Percentiles rank a stretch among this genome's conserved stretches.
Conservation (phyloP, 345 rosid species). For the Ceriops tagal region DNA sequence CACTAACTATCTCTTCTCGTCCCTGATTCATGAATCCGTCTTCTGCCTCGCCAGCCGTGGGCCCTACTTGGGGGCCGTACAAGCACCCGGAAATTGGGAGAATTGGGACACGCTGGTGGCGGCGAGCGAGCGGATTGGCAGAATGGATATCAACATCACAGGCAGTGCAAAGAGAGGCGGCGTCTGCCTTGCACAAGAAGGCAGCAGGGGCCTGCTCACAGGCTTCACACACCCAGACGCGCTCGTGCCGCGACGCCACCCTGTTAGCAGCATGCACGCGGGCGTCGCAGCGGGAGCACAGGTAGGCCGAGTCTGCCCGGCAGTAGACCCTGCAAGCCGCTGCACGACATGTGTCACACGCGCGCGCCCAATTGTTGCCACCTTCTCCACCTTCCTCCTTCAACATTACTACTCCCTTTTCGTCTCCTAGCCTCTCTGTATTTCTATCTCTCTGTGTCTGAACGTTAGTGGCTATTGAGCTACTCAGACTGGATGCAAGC, state of each 20-base stretch:
- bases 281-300: constrained; percentile 63
- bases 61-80: constrained; percentile 25
- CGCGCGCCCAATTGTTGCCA: constrained; percentile 52
- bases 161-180: constrained; percentile 70
- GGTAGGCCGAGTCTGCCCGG: constrained; percentile 70
- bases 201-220: constrained; percentile 86
- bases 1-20: constrained; percentile 30
- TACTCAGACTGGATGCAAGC: constrained; percentile 2
- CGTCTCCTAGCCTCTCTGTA: background rate
- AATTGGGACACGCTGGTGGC: constrained; percentile 78
- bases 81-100: constrained; percentile 45
- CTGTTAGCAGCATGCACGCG: constrained; percentile 69
- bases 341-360: constrained; percentile 68
- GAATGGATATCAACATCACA: constrained; percentile 89
- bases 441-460: background rate
- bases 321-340: constrained; percentile 78
- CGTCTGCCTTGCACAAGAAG: constrained; percentile 80
- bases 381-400: constrained; percentile 45
- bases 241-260: constrained; percentile 84
- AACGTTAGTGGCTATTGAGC: background rate
- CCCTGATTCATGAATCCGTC: constrained; percentile 31
- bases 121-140: constrained; percentile 80
- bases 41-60: constrained; percentile 22
- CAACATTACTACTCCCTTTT: constrained; percentile 38
- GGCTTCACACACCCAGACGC: constrained; percentile 70